Evolutionary conservation across 805 yeast species (phyloP).

Genomic region (Candida multigemmis): DNA sequence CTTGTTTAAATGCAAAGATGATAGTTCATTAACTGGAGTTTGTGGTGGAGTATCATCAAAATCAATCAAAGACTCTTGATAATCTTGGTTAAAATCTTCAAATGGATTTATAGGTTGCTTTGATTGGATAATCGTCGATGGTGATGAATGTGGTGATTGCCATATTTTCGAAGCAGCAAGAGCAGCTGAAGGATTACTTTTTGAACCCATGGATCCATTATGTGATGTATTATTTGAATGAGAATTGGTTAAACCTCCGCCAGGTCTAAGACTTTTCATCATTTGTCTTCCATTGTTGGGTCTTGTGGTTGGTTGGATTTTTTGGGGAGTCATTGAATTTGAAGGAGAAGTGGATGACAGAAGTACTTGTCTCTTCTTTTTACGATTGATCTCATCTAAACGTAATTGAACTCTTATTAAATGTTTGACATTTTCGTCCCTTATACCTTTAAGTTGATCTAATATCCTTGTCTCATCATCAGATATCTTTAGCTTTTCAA

Average conservation of each 20-base stretch:
- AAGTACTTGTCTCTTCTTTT: slow-evolving; percentile 4
- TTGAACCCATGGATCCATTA: too few relatives aligned
- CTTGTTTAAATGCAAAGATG: too few relatives aligned
- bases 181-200: too few relatives aligned
- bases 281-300: slow-evolving; percentile 3
- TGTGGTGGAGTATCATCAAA: too few relatives aligned
- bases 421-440: slow-evolving; percentile 36
- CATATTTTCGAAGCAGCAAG: too few relatives aligned
- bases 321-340: slow-evolving; percentile 3
- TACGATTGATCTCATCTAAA: slow-evolving; percentile 26
- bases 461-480: slow-evolving; percentile 16
- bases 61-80: too few relatives aligned
- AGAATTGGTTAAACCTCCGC: not conserved
- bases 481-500: slow-evolving; percentile 29
- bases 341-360: slow-evolving; percentile 6
- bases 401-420: slow-evolving; percentile 30
- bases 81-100: too few relatives aligned
- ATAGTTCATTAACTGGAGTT: too few relatives aligned
- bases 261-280: not conserved
- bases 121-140: too few relatives aligned
- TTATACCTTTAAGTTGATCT: slow-evolving; percentile 23
- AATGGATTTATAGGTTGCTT: too few relatives aligned
- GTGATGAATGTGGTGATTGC: too few relatives aligned
- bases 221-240: too few relatives aligned
- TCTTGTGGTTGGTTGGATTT: slow-evolving; percentile 3